Evolutionary conservation across 305 asterid species (phyloP).

Genomic region (Lippia alba): DNA sequence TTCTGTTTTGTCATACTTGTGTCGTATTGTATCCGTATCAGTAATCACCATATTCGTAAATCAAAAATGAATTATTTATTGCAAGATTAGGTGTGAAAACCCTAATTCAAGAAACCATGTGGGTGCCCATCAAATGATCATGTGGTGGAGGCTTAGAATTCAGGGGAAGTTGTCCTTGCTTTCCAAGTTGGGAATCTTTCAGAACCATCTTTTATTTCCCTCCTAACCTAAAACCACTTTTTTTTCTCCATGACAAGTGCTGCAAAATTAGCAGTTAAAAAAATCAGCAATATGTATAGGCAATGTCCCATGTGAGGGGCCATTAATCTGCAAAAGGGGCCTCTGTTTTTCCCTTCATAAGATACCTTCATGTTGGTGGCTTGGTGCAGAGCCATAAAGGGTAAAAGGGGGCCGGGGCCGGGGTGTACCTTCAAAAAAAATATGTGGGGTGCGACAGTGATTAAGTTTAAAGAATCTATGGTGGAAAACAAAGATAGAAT

Average conservation of each 20-base stretch:
- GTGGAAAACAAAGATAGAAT: too few relatives aligned
- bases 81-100: background rate
- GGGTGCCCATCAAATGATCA: conserved; percentile 5
- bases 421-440: background rate
- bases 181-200: conserved; percentile 22
- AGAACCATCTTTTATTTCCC: background rate
- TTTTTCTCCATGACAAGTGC: too few relatives aligned
- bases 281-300: conserved; percentile 2
- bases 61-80: background rate
- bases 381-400: background rate
- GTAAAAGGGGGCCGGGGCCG: too few relatives aligned
- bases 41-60: too few relatives aligned
- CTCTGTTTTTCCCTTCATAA: background rate
- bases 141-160: conserved; percentile 12
- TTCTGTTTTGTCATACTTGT: too few relatives aligned
- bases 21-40: too few relatives aligned
- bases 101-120: conserved; percentile 8
- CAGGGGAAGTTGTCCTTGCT: conserved; percentile 10
- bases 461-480: background rate
- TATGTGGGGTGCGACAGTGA: background rate
- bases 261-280: background rate
- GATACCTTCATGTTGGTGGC: background rate
- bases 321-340: background rate
- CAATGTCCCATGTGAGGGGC: background rate
- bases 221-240: background rate